Conservation (phyloP, 2,329 filamentous ascomycete species). For the Colletotrichum liriopes region DNA sequence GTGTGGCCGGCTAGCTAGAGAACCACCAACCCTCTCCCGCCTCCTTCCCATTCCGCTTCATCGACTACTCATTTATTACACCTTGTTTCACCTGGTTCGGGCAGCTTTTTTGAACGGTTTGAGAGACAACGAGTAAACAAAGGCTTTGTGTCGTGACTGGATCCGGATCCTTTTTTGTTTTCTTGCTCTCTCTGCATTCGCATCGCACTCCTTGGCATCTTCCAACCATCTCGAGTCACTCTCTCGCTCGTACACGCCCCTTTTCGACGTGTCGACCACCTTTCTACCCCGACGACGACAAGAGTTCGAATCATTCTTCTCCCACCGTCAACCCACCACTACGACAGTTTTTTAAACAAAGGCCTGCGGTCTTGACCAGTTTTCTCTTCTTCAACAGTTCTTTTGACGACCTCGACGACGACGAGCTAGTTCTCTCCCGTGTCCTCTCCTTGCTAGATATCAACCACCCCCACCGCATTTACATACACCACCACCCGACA, state of each 20-base stretch:
- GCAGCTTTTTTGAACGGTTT: conserved; percentile 22
- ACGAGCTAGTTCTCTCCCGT: conserved; percentile 43
- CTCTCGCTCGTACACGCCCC: conserved; percentile 29
- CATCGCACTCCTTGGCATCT: conserved; percentile 28
- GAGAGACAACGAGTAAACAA: conserved; percentile 16
- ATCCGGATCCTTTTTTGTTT: conserved; percentile 36
- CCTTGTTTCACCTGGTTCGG: conserved; percentile 37
- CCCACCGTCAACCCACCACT: conserved; percentile 22
- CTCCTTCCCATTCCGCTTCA: conserved; percentile 27
- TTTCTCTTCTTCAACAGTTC: conserved; percentile 35
- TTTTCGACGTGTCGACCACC: conserved; percentile 17
- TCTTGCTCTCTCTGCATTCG: conserved; percentile 29
- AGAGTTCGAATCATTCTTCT: conserved; percentile 16
- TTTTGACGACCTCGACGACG: conserved; percentile 33
- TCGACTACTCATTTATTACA: conserved; percentile 39
- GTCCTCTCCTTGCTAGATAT: conserved; percentile 30
- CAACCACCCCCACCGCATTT: conserved; percentile 27
- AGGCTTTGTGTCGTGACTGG: conserved; percentile 41
- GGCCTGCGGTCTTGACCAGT: conserved; percentile 39
- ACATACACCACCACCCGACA: conserved; percentile 3
- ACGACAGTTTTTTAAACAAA: conserved; percentile 13
- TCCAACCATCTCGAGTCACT: conserved; percentile 25
- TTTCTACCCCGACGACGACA: conserved; percentile 24
- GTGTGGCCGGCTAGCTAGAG: conserved; percentile 36
- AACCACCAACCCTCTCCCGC: neutral